Conservation (phyloP, 352 stramenopile genomes). For the Elongisporangium senticosum region DNA sequence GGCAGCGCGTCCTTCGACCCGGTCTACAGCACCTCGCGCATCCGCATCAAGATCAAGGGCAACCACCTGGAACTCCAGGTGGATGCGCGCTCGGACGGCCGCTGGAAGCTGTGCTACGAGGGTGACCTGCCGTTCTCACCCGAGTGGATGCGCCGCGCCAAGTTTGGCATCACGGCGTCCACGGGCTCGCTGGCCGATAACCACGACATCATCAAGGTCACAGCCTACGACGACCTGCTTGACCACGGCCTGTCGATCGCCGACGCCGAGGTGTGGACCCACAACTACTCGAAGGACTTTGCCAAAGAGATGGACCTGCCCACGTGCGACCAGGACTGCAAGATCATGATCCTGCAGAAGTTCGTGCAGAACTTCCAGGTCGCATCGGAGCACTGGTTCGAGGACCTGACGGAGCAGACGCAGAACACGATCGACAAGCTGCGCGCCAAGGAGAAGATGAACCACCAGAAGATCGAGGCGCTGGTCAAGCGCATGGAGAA, state of each 20-base stretch:
- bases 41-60: conserved; percentile 59
- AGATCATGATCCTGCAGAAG: conserved; percentile 77
- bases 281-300: conserved; percentile 86
- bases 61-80: conserved; percentile 53
- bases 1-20: conserved; percentile 64
- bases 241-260: conserved; percentile 45
- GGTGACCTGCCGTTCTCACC: conserved; percentile 52
- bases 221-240: conserved; percentile 55
- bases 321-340: conserved; percentile 73
- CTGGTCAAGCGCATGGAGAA: conserved; percentile 66
- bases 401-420: conserved; percentile 74
- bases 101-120: conserved; percentile 65
- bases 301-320: conserved; percentile 45
- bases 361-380: conserved; percentile 78
- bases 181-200: conserved; percentile 79
- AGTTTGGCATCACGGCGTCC: conserved; percentile 66
- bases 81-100: conserved; percentile 43
- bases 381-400: conserved; percentile 81
- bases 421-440: conserved; percentile 72
- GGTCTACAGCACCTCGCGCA: conserved; percentile 59
- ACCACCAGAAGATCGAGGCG: conserved; percentile 64
- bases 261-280: conserved; percentile 68
- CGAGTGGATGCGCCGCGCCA: conserved; percentile 62
- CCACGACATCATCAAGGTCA: conserved; percentile 70
- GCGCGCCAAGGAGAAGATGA: conserved; percentile 60